These are phyloP conservation scores for Astragalus membranaceus DNA, from an alignment of 306 rosid species.

Conservation along the genomic window DNA sequence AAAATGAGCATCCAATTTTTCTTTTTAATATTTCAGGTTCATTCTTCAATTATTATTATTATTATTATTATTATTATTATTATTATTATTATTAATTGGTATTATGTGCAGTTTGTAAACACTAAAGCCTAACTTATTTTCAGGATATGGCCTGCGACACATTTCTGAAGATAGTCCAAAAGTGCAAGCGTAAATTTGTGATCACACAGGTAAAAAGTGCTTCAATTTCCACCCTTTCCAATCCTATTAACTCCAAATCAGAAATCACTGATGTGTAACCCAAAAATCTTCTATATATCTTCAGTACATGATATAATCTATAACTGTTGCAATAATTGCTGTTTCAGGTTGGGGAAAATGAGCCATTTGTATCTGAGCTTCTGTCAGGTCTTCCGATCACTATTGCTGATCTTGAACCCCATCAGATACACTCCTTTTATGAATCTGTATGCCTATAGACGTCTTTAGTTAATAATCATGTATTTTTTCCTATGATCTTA, in stretches of 20 bases:
- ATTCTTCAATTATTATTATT: neutral
- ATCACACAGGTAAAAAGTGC: slow-evolving; percentile 60
- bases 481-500: neutral
- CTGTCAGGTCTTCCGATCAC: slow-evolving; percentile 79
- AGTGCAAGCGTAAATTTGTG: slow-evolving; percentile 95
- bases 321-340: slow-evolving; percentile 11
- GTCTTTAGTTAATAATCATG: neutral
- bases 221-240: neutral
- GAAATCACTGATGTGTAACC: neutral
- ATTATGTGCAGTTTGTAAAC: neutral
- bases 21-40: neutral
- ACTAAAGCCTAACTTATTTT: neutral
- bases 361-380: slow-evolving; percentile 96
- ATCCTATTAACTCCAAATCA: neutral
- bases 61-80: too few relatives aligned
- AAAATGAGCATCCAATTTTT: neutral
- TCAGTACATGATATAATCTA: neutral
- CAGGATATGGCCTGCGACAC: slow-evolving; percentile 99
- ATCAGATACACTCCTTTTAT: slow-evolving; percentile 90
- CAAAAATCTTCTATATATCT: neutral
- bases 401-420: slow-evolving; percentile 86
- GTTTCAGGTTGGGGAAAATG: slow-evolving; percentile 87
- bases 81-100: too few relatives aligned
- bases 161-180: slow-evolving; percentile 87
- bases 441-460: slow-evolving; percentile 64